phyloP scores from a whole-genome alignment of 441 rosid species.

The Breynia disticha region DNA sequence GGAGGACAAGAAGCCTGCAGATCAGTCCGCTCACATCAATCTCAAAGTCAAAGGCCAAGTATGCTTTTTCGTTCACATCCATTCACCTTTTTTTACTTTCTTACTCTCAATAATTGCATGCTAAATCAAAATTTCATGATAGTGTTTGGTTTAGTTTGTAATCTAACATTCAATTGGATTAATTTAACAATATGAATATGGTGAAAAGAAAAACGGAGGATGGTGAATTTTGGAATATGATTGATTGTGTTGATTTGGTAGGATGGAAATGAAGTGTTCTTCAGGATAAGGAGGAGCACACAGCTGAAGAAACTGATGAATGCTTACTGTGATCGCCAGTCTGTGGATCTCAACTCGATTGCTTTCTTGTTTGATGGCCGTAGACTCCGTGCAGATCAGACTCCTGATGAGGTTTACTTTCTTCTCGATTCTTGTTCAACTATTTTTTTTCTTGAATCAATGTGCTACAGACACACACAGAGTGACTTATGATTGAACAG shows the following conservation, averaged over 20 bases:
- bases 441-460: background rate
- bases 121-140: too few species aligned
- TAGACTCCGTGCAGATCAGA: constrained; percentile 52
- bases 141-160: too few species aligned
- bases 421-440: background rate
- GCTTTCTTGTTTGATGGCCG: constrained; percentile 67
- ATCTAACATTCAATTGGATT: too few species aligned
- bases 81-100: too few species aligned
- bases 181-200: too few species aligned
- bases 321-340: constrained; percentile 57
- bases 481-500: too few species aligned
- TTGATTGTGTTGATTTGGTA: constrained; percentile 3
- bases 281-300: constrained; percentile 60
- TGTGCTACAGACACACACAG: too few species aligned
- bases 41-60: constrained; percentile 97
- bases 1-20: constrained; percentile 80
- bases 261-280: constrained; percentile 67
- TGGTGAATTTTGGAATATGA: background rate
- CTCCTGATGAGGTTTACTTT: constrained; percentile 51
- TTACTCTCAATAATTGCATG: too few species aligned
- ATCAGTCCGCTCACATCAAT: constrained; percentile 64
- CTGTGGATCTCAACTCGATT: constrained; percentile 52
- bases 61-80: background rate
- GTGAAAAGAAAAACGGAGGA: background rate
- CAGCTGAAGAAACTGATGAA: constrained; percentile 59